A percentile compares a stretch with the other conserved stretches of the same genome.
Evolutionary conservation across 2,329 filamentous ascomycete species (phyloP).

Genomic region (Diaporthe batatas): DNA sequence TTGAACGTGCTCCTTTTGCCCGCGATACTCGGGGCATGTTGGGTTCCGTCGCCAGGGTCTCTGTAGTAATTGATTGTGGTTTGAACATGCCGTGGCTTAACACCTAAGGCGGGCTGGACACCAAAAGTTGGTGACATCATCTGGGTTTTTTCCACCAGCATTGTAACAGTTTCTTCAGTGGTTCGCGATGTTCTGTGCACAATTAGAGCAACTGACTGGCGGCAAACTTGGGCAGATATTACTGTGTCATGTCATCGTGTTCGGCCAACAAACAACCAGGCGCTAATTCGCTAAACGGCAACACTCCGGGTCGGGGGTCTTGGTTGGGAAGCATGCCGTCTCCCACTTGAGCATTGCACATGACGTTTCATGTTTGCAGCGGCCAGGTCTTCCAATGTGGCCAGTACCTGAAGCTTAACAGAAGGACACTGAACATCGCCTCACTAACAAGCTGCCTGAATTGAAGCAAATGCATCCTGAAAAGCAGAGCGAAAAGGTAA

Average conservation of each 20-base stretch:
- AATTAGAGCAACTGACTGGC: too few relatives aligned
- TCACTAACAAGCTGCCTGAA: neutral
- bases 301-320: neutral
- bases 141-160: neutral
- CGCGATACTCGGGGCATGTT: constrained; percentile 44
- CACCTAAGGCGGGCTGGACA: neutral
- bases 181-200: neutral
- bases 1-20: constrained; percentile 25
- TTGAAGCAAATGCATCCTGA: too few relatives aligned
- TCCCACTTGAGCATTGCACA: neutral
- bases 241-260: too few relatives aligned
- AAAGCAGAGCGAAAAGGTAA: fast-evolving
- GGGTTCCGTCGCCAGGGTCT: constrained; percentile 46
- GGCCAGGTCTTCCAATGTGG: too few relatives aligned
- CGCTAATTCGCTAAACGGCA: constrained; percentile 25
- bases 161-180: neutral
- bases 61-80: constrained; percentile 50
- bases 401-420: fast-evolving
- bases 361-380: neutral
- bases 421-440: fast-evolving
- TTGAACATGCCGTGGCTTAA: constrained; percentile 14
- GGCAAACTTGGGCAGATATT: too few relatives aligned
- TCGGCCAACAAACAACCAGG: neutral
- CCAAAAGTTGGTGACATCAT: neutral
- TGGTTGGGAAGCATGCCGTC: constrained; percentile 9